Evolutionary conservation across 352 stramenopile species (phyloP).

Genomic region (Phytopythium sindhum): DNA sequence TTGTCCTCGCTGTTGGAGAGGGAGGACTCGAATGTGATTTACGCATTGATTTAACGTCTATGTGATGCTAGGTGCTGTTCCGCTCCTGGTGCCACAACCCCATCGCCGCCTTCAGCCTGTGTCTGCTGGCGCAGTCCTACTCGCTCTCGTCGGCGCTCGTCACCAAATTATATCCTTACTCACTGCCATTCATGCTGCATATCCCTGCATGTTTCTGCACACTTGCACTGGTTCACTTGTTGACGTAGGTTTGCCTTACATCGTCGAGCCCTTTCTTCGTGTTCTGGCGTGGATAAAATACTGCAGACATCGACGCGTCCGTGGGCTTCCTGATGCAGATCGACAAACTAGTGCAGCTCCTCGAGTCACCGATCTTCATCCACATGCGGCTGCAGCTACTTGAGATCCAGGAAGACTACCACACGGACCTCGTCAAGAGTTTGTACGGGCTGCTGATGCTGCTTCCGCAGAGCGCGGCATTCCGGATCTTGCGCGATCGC

Average conservation of each 20-base stretch:
- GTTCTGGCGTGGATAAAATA: constrained; percentile 21
- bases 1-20: background rate
- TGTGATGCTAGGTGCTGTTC: constrained; percentile 55
- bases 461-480: constrained; percentile 91
- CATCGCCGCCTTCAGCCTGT: constrained; percentile 96
- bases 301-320: constrained; percentile 95
- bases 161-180: constrained; percentile 90
- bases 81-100: constrained; percentile 98
- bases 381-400: constrained; percentile 97
- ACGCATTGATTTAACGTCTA: background rate
- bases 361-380: constrained; percentile 99
- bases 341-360: constrained; percentile 99
- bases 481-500: constrained; percentile 78
- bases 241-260: constrained; percentile 25
- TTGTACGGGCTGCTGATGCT: constrained; percentile 98
- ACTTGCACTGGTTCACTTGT: background rate
- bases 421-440: constrained; percentile 95
- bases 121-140: constrained; percentile 97
- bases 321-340: constrained; percentile 99
- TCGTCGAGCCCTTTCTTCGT: constrained; percentile 16
- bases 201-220: constrained; percentile 5
- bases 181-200: background rate
- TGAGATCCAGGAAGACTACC: constrained; percentile 93
- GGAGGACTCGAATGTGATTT: background rate
- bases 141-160: constrained; percentile 95